Base-by-base conservation (phyloP, 2,329 filamentous ascomycete species). In the Aspergillus novofumigatus region DNA sequence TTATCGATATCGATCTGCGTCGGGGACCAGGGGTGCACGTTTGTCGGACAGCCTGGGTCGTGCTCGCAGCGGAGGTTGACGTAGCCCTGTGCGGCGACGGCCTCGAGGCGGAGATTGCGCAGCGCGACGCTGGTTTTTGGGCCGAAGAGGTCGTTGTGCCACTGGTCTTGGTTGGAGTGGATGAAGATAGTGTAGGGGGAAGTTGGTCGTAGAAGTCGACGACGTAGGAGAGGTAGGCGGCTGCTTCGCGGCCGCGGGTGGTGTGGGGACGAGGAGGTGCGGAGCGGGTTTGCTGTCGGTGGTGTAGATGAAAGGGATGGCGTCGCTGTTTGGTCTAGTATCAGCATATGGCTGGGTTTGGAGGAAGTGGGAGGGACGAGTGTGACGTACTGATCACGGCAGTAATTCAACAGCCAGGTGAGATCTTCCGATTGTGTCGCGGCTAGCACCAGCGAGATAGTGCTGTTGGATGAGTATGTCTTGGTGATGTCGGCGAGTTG, bases 221-320 rank as follows among this genome's bases (percentile, higher is more conserved):
- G 64, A 87, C 79, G 69, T 84, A 86, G 42, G 78, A 82, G 41
- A 86, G 76, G 66, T 87, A 87, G 7, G 84, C 79, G 72, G 84
- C 81, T 35, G 82, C 84, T 70, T 88, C 85, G 64, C 85, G 82
- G 35, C 85, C 85, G 68, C 85, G 63, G 38, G 59, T 65, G 26
- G 68, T 68, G 26, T 61, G 59, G 4, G 67, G 26, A 62, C n/a
- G 44, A 68, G 64, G 26, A 67, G 60, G 26, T 59, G 52, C 8
- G 55, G 57, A n/a, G 64, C 61, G 49, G 67, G 67, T 25, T 60
- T 50, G 9, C 52, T 28, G 50, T 70, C 68, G 60, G 69, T 69
- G 49, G 60, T 63, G 57, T 71, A 71, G 51, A 71, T 65, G 20
- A 45, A 45, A 9, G 42, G 42, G 42, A 45, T 45, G 42, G 20